Percentiles rank a stretch among this genome's conserved stretches.
Conservation (phyloP, 352 stramenopile species). For the Globisporangium barbulae region DNA sequence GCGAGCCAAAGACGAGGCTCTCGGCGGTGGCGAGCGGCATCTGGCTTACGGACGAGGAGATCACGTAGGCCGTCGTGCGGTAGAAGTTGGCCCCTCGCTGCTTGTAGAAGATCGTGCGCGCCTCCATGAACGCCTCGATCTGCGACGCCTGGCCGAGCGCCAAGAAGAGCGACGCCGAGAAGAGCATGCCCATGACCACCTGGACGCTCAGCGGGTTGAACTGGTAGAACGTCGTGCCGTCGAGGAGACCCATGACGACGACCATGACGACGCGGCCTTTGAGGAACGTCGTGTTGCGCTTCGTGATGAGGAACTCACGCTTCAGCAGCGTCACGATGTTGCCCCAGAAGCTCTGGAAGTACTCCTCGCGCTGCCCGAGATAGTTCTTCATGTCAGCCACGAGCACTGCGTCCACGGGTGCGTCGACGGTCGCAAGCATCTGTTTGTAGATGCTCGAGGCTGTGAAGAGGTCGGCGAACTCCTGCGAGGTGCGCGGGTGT, state of each 20-base stretch:
- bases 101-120: conserved; percentile 56
- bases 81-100: conserved; percentile 66
- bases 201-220: conserved; percentile 19
- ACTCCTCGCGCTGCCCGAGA: conserved; percentile 45
- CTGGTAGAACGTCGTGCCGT: conserved; percentile 23
- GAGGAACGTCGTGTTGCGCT: conserved; percentile 20
- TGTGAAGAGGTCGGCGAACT: conserved; percentile 23
- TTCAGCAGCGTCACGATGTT: conserved; percentile 12
- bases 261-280: conserved; percentile 19
- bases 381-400: conserved; percentile 47
- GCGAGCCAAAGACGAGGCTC: conserved; percentile 51
- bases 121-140: conserved; percentile 45
- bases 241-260: conserved; percentile 24
- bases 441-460: conserved; percentile 18
- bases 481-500: conserved; percentile 4
- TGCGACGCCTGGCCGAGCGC: conserved; percentile 49
- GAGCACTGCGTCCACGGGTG: background rate
- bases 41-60: conserved; percentile 22
- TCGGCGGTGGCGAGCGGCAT: conserved; percentile 34
- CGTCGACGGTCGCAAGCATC: conserved; percentile 11
- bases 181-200: conserved; percentile 47
- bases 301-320: conserved; percentile 20
- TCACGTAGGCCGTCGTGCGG: conserved; percentile 46
- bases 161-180: conserved; percentile 57
- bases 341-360: conserved; percentile 10